Conservation (phyloP, 2,329 filamentous ascomycete genomes). For the Alternaria triticina region DNA sequence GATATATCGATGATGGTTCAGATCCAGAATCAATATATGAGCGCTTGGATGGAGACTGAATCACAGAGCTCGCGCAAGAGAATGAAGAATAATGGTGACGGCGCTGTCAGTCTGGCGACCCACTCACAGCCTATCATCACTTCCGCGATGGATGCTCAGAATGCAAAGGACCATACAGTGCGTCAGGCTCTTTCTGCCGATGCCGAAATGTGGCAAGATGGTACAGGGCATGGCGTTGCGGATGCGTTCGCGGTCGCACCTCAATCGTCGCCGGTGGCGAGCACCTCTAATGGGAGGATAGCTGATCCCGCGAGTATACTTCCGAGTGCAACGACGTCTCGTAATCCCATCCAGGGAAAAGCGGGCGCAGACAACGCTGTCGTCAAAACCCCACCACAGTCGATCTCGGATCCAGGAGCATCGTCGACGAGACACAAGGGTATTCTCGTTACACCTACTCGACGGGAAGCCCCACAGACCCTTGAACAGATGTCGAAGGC, state of each 20-base stretch:
- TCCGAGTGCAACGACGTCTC: background rate
- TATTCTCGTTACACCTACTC: background rate
- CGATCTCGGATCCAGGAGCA: background rate
- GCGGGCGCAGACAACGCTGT: too few species aligned
- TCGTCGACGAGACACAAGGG: background rate
- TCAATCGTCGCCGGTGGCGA: background rate
- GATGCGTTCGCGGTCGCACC: conserved; percentile 17
- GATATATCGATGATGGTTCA: conserved; percentile 28
- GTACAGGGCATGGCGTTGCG: conserved; percentile 18
- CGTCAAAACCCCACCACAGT: background rate
- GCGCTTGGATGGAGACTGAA: conserved; percentile 21
- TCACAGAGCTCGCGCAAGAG: background rate
- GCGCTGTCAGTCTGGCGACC: background rate
- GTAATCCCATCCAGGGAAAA: background rate
- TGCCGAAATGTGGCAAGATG: conserved; percentile 30
- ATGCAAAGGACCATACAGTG: conserved; percentile 16
- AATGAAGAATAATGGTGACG: background rate
- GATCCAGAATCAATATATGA: conserved; percentile 18
- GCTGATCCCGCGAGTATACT: background rate
- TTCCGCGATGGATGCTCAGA: background rate
- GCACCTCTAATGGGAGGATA: background rate
- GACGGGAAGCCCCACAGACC: background rate
- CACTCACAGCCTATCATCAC: background rate
- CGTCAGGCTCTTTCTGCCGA: conserved; percentile 16
- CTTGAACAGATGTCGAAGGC: background rate